Evolutionary conservation across 371 early-diverging fungal genomes (phyloP).

Genomic region (Ordospora pajunii): DNA sequence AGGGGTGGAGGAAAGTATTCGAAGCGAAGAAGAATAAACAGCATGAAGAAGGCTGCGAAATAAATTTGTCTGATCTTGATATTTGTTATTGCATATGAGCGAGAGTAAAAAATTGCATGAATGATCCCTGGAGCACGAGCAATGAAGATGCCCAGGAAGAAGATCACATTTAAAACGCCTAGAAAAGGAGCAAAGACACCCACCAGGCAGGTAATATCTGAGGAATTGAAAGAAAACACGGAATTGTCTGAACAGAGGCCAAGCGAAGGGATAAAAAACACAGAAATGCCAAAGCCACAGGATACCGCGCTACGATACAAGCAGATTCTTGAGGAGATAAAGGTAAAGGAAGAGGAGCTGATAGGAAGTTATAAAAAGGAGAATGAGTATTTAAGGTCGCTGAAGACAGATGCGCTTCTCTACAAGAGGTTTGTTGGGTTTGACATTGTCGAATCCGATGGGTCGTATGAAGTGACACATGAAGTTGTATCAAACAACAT

Average conservation of each 20-base stretch:
- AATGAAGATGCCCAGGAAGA: slow-evolving; percentile 37
- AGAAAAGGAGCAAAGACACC: slow-evolving; percentile 16
- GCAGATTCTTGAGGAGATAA: slow-evolving; percentile 11
- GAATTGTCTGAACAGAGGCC: not conserved
- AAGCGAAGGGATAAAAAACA: not conserved
- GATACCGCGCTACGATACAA: not conserved
- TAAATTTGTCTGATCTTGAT: not conserved
- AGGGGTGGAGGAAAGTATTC: slow-evolving; percentile 18
- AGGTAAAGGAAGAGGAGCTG: slow-evolving; percentile 35
- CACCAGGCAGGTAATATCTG: not conserved
- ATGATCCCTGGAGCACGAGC: not conserved
- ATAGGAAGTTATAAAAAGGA: slow-evolving; percentile 31
- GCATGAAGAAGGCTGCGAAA: slow-evolving; percentile 24
- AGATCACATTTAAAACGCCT: slow-evolving; percentile 39
- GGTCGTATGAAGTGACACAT: slow-evolving; percentile 12
- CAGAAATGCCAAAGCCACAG: not conserved
- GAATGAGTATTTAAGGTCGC: slow-evolving; percentile 34
- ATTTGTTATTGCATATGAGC: not conserved
- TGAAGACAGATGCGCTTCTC: slow-evolving; percentile 25
- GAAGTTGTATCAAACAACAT: slow-evolving; percentile 3
- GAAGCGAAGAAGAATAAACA: slow-evolving; percentile 22
- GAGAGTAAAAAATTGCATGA: not conserved
- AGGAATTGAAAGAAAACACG: not conserved
- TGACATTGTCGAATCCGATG: slow-evolving; percentile 26
- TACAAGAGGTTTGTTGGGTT: slow-evolving; percentile 43